phyloP scores from a whole-genome alignment of 2,329 filamentous ascomycete genomes.

The Nakataea oryzae region DNA sequence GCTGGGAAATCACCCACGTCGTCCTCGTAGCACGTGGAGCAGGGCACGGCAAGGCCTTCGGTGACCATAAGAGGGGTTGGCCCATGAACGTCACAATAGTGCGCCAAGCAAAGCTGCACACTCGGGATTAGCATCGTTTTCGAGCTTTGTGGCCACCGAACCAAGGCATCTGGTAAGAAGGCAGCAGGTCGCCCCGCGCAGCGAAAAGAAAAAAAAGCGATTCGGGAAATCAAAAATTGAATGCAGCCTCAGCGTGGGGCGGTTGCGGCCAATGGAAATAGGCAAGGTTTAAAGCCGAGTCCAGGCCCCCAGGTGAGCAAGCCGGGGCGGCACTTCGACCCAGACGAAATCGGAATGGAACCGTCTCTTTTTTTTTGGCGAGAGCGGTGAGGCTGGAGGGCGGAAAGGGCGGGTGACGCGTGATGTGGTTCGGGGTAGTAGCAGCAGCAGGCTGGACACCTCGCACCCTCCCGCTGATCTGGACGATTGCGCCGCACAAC shows the following conservation, averaged over 20 bases:
- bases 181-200: background rate
- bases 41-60: constrained; percentile 52
- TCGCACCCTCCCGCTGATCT: background rate
- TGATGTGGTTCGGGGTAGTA: constrained; percentile 2
- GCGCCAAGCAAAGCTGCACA: constrained; percentile 56
- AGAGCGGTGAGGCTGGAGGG: background rate
- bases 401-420: constrained; percentile 1
- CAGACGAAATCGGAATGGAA: too few relatives aligned
- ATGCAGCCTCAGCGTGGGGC: background rate
- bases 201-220: background rate
- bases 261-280: background rate
- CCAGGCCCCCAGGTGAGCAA: background rate
- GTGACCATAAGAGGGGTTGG: constrained; percentile 62
- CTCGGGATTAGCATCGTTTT: constrained; percentile 26
- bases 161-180: background rate
- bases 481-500: background rate
- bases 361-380: too few relatives aligned
- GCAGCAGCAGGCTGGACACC: background rate
- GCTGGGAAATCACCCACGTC: constrained; percentile 20
- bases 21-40: constrained; percentile 45
- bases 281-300: background rate
- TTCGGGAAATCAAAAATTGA: background rate
- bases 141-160: background rate
- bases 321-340: background rate
- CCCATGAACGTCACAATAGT: constrained; percentile 62